Evolutionary conservation across 345 rosid species (phyloP).

Genomic region (Conringia planisiliqua): DNA sequence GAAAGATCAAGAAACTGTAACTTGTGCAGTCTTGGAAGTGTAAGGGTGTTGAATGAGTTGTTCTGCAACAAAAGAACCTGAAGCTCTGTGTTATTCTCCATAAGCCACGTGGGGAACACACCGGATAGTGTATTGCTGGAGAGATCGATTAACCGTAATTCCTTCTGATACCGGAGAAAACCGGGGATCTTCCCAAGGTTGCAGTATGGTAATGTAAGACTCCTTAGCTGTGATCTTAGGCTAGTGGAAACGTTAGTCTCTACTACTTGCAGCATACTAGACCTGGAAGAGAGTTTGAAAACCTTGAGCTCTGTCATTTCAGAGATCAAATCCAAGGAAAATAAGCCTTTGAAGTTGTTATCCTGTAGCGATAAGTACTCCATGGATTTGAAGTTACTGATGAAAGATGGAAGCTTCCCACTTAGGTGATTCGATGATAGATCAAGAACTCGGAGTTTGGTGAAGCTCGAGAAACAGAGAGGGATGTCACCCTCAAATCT

Average conservation of each 20-base stretch:
- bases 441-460: conserved; percentile 23
- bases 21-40: conserved; percentile 2
- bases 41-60: conserved; percentile 5
- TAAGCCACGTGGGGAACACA: conserved; percentile 21
- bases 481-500: conserved; percentile 16
- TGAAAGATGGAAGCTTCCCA: conserved; percentile 11
- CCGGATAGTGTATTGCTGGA: conserved; percentile 16
- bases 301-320: conserved; percentile 14
- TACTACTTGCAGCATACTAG: neutral
- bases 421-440: conserved; percentile 12
- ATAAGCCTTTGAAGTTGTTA: conserved; percentile 21
- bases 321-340: conserved; percentile 1
- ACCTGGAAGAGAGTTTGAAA: conserved; percentile 15
- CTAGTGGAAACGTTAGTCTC: neutral
- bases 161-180: conserved; percentile 14
- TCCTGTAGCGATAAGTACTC: conserved; percentile 2
- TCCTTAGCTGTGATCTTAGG: conserved; percentile 9
- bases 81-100: conserved; percentile 23
- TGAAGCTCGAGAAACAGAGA: neutral
- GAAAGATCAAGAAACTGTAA: conserved; percentile 10
- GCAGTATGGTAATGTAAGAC: neutral
- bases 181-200: neutral
- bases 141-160: neutral
- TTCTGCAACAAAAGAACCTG: conserved; percentile 1
- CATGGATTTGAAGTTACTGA: conserved; percentile 3